A percentile compares a stretch with the other conserved stretches of the same genome.
Evolutionary conservation across 352 stramenopile genomes (phyloP).

Genomic region (Phytopythium vexans): DNA sequence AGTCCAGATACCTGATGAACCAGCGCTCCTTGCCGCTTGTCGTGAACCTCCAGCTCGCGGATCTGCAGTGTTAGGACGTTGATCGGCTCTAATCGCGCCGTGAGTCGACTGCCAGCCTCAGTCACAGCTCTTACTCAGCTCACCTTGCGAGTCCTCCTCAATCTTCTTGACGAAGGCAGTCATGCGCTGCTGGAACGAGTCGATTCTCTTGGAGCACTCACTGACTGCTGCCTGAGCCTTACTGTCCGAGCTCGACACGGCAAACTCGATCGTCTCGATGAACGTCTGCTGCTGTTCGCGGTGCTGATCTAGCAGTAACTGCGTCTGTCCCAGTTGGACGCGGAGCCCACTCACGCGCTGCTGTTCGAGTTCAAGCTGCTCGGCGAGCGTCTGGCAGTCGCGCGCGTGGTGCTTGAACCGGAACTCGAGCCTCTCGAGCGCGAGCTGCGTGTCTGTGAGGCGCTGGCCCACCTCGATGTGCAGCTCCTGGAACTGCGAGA

Average conservation of each 20-base stretch:
- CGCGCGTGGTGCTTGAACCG: constrained; percentile 59
- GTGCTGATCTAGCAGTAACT: constrained; percentile 42
- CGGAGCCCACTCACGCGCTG: constrained; percentile 36
- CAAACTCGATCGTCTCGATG: constrained; percentile 41
- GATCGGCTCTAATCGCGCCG: constrained; percentile 25
- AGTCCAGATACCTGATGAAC: constrained; percentile 32
- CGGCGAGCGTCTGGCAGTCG: constrained; percentile 39
- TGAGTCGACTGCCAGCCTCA: background rate
- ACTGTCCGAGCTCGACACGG: constrained; percentile 18
- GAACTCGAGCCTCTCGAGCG: constrained; percentile 64
- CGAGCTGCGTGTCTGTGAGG: constrained; percentile 40
- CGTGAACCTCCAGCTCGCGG: constrained; percentile 35
- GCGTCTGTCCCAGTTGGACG: constrained; percentile 36
- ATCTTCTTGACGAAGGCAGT: constrained; percentile 44
- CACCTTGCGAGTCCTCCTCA: constrained; percentile 41
- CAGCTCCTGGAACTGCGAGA: constrained; percentile 36
- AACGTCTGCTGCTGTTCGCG: constrained; percentile 45
- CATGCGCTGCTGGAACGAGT: constrained; percentile 47
- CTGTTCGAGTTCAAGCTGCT: constrained; percentile 47
- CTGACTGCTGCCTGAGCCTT: constrained; percentile 17
- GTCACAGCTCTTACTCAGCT: background rate
- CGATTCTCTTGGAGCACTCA: constrained; percentile 29
- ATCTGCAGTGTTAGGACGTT: constrained; percentile 32
- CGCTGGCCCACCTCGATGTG: constrained; percentile 44
- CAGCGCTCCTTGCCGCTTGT: constrained; percentile 38